These are phyloP conservation scores for Pestalotiopsis sp. DNA, from an alignment of 2,329 filamentous ascomycete species.

Conservation along the genomic window DNA sequence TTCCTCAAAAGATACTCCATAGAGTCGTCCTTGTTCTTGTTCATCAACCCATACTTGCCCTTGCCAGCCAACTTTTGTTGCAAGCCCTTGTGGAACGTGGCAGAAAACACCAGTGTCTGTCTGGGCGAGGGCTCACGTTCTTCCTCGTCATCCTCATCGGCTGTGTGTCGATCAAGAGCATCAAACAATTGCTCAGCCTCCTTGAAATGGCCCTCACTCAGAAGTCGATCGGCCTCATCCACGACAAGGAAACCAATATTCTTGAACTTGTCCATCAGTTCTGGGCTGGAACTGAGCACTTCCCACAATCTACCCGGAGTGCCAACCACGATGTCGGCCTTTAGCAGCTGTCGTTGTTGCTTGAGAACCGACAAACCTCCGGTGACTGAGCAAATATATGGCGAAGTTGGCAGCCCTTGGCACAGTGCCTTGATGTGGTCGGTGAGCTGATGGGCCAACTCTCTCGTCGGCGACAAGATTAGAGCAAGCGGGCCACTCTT, in stretches of 20 bases:
- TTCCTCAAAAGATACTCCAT: slow-evolving; percentile 93
- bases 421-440: slow-evolving; percentile 81
- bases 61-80: slow-evolving; percentile 90
- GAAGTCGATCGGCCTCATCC: slow-evolving; percentile 89
- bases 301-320: slow-evolving; percentile 96
- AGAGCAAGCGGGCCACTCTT: slow-evolving; percentile 67
- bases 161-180: slow-evolving; percentile 72
- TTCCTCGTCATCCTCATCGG: slow-evolving; percentile 50
- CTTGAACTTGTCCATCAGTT: slow-evolving; percentile 71
- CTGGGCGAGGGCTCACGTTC: slow-evolving; percentile 52
- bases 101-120: slow-evolving; percentile 95
- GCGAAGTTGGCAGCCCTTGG: slow-evolving; percentile 58
- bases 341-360: slow-evolving; percentile 81
- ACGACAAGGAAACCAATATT: slow-evolving; percentile 82
- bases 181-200: slow-evolving; percentile 88
- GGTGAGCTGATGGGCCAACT: slow-evolving; percentile 89
- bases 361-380: slow-evolving; percentile 94
- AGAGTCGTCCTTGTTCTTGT: slow-evolving; percentile 74
- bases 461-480: slow-evolving; percentile 87
- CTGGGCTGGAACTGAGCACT: slow-evolving; percentile 76
- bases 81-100: slow-evolving; percentile 88
- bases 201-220: slow-evolving; percentile 94
- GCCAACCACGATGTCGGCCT: slow-evolving; percentile 89
- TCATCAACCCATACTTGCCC: slow-evolving; percentile 66
- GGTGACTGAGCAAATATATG: slow-evolving; percentile 84